phyloP scores from a whole-genome alignment of 2,329 filamentous ascomycete genomes.

The Verruconis gallopava region DNA sequence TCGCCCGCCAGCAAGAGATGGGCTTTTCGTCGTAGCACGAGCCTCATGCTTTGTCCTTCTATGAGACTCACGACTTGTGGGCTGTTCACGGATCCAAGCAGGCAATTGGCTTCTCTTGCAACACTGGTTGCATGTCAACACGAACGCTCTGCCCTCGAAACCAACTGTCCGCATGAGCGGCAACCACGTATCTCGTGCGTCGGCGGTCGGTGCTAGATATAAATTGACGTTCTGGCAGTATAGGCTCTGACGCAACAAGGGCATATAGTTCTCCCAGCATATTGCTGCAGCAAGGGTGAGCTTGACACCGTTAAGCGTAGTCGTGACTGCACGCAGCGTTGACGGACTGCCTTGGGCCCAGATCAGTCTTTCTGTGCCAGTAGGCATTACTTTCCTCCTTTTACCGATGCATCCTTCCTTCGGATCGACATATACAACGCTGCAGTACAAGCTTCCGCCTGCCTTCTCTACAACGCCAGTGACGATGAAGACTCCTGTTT shows the following conservation, averaged over 20 bases:
- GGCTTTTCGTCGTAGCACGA: constrained; percentile 4
- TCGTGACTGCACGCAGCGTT: constrained; percentile 67
- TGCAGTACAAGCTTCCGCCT: constrained; percentile 75
- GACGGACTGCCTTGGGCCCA: constrained; percentile 78
- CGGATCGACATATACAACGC: constrained; percentile 71
- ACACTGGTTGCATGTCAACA: constrained; percentile 77
- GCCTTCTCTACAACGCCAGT: constrained; percentile 67
- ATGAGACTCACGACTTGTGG: background rate
- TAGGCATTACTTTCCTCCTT: constrained; percentile 87
- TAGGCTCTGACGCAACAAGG: constrained; percentile 65
- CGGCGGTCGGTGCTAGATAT: constrained; percentile 82
- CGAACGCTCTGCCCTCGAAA: constrained; percentile 71
- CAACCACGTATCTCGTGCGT: constrained; percentile 71
- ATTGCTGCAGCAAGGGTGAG: constrained; percentile 78
- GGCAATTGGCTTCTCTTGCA: constrained; percentile 47
- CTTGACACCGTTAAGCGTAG: constrained; percentile 63
- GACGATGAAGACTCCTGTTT: constrained; percentile 72
- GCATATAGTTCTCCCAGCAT: constrained; percentile 98
- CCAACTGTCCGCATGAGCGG: constrained; percentile 71
- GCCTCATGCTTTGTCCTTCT: too few relatives aligned
- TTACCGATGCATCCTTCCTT: constrained; percentile 62
- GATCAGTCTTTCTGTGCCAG: constrained; percentile 67
- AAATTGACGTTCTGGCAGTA: constrained; percentile 88
- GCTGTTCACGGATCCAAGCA: constrained; percentile 32
- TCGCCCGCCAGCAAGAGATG: constrained; percentile 14